A percentile compares a stretch with the other conserved stretches of the same genome.
These are phyloP conservation scores for Solanum bulbocastanum DNA, from an alignment of 257 asterid species.

Conservation along the genomic window DNA sequence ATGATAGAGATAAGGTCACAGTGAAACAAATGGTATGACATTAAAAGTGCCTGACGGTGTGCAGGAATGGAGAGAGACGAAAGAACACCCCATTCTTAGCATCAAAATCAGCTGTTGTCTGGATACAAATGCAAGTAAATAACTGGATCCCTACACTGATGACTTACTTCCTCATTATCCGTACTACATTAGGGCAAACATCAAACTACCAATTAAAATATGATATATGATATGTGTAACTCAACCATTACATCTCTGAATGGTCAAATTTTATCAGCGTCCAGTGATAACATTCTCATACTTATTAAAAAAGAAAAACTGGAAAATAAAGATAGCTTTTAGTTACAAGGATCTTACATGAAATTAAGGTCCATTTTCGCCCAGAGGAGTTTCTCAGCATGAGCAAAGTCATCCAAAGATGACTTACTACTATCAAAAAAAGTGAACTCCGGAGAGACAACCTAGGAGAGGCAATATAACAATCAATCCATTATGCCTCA, in stretches of 20 bases:
- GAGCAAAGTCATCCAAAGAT: conserved; percentile 70
- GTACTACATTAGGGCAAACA: not conserved
- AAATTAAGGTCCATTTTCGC: conserved; percentile 94
- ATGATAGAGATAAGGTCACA: not conserved
- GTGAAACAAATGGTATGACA: not conserved
- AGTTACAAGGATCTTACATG: conserved; percentile 57
- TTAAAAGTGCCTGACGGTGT: not conserved
- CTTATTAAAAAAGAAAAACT: not conserved
- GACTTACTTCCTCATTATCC: not conserved
- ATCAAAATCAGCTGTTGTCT: not conserved
- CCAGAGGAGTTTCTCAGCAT: conserved; percentile 93
- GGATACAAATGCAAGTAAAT: not conserved
- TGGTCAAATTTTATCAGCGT: not conserved
- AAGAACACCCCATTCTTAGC: not conserved
- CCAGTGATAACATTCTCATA: not conserved
- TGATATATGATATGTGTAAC: not conserved
- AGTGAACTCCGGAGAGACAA: conserved; percentile 94
- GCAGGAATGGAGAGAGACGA: not conserved
- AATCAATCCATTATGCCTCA: conserved; percentile 12
- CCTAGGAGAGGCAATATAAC: conserved; percentile 35
- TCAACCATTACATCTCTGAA: not conserved
- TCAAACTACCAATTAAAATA: not conserved
- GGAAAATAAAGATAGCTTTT: not conserved
- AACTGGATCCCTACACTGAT: not conserved
- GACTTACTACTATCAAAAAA: conserved; percentile 89